Base-by-base conservation (phyloP, 169 alveolate species). In the Plasmodium malariae region DNA sequence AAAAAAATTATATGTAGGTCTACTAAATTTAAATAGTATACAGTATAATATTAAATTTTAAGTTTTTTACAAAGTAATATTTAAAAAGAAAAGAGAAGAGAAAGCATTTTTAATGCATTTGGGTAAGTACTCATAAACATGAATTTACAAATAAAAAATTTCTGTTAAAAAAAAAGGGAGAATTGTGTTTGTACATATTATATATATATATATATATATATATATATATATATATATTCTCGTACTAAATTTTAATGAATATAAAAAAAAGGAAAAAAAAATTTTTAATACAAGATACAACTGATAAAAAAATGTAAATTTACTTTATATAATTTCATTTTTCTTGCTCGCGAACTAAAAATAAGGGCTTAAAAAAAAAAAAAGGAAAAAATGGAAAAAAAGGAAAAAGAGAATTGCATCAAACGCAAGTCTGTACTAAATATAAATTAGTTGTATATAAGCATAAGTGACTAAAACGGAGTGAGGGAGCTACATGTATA, bases 91-190 rank as follows among this genome's bases (percentile, higher is more conserved):
- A n/a, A 51, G 14, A 51, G 14, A 51, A 51, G 14, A 51, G 14
- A 14, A 51, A 51, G 14, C 17, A n/a, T n/a, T n/a, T n/a, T n/a
- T n/a, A n/a, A n/a, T n/a, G 17, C 9, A n/a, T 55, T 9, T 55
- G 28, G 11, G 17, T 30, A 43, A 6, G 49, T 48, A 43, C 83
- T 69, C 48, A 45, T 69, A 69, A 69, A 32, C 62, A 69, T 24
- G 62, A 45, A 34, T 48, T 69, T 69, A 69, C 83, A 69, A 69
- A 40, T 69, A 43, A 69, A 60, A 60, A 60, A 60, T 60, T 26
- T 26, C 70, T n/a, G n/a, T n/a, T n/a, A n/a, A n/a, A n/a, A n/a
- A n/a, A n/a, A n/a, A n/a, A n/a, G n/a, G n/a, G n/a, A n/a, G n/a
- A n/a, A n/a, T n/a, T n/a, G n/a, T 14, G 1, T 54, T 54, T n/a